A percentile compares a stretch with the other conserved stretches of the same genome.
Evolutionary conservation across 345 rosid genomes (phyloP).

Genomic region (Eucalyptus pauciflora): DNA sequence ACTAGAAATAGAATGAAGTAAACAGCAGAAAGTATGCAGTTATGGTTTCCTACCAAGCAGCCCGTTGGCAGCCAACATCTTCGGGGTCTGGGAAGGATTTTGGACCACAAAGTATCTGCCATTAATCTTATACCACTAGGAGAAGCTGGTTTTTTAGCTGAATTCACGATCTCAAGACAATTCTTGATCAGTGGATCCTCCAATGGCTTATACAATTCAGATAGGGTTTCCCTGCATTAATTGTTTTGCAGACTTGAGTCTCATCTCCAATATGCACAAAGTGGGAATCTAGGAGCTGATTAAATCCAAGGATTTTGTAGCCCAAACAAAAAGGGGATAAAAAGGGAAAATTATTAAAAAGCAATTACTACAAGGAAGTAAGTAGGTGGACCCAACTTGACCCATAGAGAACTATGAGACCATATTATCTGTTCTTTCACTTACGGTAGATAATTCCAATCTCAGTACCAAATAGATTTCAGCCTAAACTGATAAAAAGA

Average conservation of each 20-base stretch:
- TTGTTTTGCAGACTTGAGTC: neutral
- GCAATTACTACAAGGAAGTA: neutral
- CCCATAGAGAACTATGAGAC: neutral
- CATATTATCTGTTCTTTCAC: neutral
- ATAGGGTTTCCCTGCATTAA: constrained; percentile 32
- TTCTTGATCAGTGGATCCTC: constrained; percentile 62
- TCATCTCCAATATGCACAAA: neutral
- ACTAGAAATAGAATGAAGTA: neutral
- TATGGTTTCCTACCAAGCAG: constrained; percentile 55
- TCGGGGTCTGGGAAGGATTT: constrained; percentile 72
- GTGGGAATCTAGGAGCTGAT: neutral
- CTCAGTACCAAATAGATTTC: neutral
- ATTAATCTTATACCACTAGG: constrained; percentile 8
- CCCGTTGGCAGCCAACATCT: constrained; percentile 98
- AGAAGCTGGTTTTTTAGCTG: constrained; percentile 24
- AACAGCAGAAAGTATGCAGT: neutral
- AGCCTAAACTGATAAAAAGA: neutral
- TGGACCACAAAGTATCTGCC: constrained; percentile 44
- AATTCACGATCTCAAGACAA: constrained; percentile 61
- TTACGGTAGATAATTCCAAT: neutral
- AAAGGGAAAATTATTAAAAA: neutral
- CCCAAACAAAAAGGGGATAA: neutral
- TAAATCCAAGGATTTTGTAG: neutral
- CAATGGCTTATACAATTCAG: constrained; percentile 65
- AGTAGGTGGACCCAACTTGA: neutral